Percentiles rank a stretch among this genome's conserved stretches.
Evolutionary conservation across 768 basidiomycete species (phyloP).

Genomic region (Lentinus brumalis): DNA sequence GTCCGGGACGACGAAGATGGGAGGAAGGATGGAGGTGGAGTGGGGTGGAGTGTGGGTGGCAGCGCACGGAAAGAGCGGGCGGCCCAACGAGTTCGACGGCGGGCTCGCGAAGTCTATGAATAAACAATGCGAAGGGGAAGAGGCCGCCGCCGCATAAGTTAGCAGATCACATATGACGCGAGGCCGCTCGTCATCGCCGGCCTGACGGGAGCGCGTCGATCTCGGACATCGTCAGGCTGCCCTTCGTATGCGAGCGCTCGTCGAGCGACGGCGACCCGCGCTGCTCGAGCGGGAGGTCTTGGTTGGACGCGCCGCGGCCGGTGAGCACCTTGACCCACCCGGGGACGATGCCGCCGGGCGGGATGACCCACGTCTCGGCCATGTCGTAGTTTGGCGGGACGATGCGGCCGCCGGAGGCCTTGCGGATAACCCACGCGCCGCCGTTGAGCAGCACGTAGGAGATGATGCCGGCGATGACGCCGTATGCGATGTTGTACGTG

Average conservation of each 20-base stretch:
- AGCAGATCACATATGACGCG: background rate
- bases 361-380: slow-evolving; percentile 71
- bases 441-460: slow-evolving; percentile 77
- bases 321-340: slow-evolving; percentile 46
- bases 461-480: slow-evolving; percentile 78
- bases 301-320: background rate
- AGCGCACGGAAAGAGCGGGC: no score
- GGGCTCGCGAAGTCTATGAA: background rate
- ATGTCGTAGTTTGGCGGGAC: slow-evolving; percentile 63
- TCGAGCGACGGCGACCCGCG: background rate
- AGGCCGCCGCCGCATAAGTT: background rate
- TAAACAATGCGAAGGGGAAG: background rate
- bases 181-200: background rate
- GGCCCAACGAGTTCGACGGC: background rate
- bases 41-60: no score
- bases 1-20: background rate
- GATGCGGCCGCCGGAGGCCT: slow-evolving; percentile 57
- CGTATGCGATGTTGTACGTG: slow-evolving; percentile 86
- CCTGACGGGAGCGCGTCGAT: background rate
- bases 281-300: background rate
- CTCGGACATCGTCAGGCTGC: background rate
- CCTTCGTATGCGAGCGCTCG: background rate
- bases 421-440: slow-evolving; percentile 58
- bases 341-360: slow-evolving; percentile 70
- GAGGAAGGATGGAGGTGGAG: no score